phyloP scores from a whole-genome alignment of 2,329 filamentous ascomycete genomes.

The Phyllosticta citribraziliensis region DNA sequence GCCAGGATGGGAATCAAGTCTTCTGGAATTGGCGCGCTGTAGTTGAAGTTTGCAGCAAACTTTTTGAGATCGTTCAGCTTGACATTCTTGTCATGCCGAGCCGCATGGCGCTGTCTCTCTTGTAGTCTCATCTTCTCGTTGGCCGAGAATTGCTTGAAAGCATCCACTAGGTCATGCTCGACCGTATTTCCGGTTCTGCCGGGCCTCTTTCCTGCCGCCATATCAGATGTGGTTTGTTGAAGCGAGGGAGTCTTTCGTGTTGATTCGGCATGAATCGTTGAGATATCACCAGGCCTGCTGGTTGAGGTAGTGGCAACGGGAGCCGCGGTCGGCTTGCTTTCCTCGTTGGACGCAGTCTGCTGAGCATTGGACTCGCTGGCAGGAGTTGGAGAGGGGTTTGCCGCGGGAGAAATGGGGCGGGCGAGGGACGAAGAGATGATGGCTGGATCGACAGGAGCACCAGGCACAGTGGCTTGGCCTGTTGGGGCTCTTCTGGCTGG shows the following conservation, averaged over 20 bases:
- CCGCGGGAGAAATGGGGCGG: conserved; percentile 23
- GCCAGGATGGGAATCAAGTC: conserved; percentile 92
- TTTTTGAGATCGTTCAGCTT: conserved; percentile 93
- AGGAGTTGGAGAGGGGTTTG: conserved; percentile 19
- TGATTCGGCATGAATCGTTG: conserved; percentile 1
- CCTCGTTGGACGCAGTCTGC: conserved; percentile 15
- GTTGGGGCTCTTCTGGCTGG: conserved; percentile 76
- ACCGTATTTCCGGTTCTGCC: conserved; percentile 44
- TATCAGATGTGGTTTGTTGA: conserved; percentile 5
- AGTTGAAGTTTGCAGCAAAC: conserved; percentile 88
- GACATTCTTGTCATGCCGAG: conserved; percentile 69
- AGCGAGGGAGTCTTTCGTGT: conserved; percentile 1
- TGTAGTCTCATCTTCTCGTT: conserved; percentile 51
- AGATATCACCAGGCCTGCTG: conserved; percentile 13
- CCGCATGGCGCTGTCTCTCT: conserved; percentile 45
- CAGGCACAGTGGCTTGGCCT: conserved; percentile 60
- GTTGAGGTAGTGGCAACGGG: conserved; percentile 16
- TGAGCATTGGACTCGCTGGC: conserved; percentile 10
- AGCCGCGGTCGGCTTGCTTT: conserved; percentile 19
- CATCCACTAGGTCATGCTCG: conserved; percentile 50
- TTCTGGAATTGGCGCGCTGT: conserved; percentile 81
- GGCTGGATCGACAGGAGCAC: conserved; percentile 73
- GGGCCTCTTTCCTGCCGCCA: conserved; percentile 23
- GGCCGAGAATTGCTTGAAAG: conserved; percentile 56
- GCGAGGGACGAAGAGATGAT: conserved; percentile 81